Evolutionary conservation across 1,139 yeast species (phyloP).

Genomic region (Keqinozyma sinolaborantium): DNA sequence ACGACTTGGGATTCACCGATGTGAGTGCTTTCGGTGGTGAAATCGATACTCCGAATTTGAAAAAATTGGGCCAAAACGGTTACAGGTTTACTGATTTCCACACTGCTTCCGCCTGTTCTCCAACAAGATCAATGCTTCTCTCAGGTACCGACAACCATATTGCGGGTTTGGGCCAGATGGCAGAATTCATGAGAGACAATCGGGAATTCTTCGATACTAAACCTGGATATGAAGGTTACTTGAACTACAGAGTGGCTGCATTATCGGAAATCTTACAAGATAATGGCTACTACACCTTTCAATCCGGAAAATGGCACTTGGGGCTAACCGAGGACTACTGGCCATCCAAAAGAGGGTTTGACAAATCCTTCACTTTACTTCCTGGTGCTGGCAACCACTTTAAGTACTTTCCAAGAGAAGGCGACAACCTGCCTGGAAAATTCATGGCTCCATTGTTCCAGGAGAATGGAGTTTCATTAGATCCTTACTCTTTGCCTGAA

Average conservation of each 20-base stretch:
- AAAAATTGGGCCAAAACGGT: conserved; percentile 41
- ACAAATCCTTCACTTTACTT: conserved; percentile 44
- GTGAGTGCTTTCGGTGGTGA: conserved; percentile 57
- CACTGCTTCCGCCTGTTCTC: conserved; percentile 65
- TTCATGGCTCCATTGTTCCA: conserved; percentile 34
- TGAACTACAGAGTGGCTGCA: conserved; percentile 51
- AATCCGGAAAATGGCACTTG: conserved; percentile 60
- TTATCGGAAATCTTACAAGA: conserved; percentile 51
- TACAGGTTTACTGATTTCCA: conserved; percentile 54
- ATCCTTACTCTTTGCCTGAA: conserved; percentile 38
- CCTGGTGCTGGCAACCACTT: conserved; percentile 62
- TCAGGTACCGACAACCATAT: conserved; percentile 62
- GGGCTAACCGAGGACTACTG: conserved; percentile 48
- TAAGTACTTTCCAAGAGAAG: conserved; percentile 41
- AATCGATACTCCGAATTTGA: conserved; percentile 52
- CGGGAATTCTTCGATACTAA: conserved; percentile 40
- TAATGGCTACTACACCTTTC: conserved; percentile 42
- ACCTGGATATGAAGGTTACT: conserved; percentile 57
- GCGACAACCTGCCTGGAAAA: conserved; percentile 16
- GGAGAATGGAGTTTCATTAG: conserved; percentile 31
- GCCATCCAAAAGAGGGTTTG: conserved; percentile 52
- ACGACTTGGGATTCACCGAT: conserved; percentile 61
- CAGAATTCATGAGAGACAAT: conserved; percentile 37
- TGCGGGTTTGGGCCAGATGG: conserved; percentile 62
- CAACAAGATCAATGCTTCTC: conserved; percentile 59